Base-by-base conservation (phyloP, 257 asterid species). In the Ocimum tenuiflorum region DNA sequence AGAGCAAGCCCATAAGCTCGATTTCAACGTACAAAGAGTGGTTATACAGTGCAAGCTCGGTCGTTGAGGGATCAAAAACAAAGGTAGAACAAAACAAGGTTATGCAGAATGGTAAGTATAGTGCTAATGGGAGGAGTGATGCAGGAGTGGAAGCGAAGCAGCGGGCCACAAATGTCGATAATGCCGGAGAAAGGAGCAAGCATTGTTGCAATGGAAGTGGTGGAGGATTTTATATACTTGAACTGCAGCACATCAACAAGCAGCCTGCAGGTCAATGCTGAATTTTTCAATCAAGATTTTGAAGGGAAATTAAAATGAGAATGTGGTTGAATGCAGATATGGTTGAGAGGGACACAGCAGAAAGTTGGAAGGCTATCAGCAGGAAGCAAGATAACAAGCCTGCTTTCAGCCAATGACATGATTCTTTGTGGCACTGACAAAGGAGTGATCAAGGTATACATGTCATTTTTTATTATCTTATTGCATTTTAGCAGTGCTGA, bases 361-460 rank as follows among this genome's bases (percentile, higher is more conserved):
- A 89, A 81, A 76, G 96, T 91, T 36, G 98, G 96, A 49, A 87
- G 98, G 64, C 43, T 91, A 72, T 91, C 96, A 70, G 95, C 96
- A 27, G 94, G 96, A 13, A 85, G 96, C 95, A 91, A 87, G 73
- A 87, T 89, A 60, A 89, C 98, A 18, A 85, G 96, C 81, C 64
- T 91, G 20, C 83, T 89, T 51, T 68, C 95, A 14, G 98, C 96
- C 48, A 91, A 91, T 68, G 98, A 83, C 81, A 84, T 89, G 91
- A 83, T 91, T 72, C 77, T 91, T 8, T 91, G 98, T 63, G 98
- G 98, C 29, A 91, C 96, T 14, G 95, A 89, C 41, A 81, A 84
- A 49, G 98, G 98, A 71, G 41, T 81, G n/a, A 84, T 91, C 58
- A 91, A 89, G 96, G 96, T 91, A 48, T n/a, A n/a, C n/a, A n/a